Base-by-base conservation (phyloP, 768 basidiomycete species). In the Myochromella boudieri region DNA sequence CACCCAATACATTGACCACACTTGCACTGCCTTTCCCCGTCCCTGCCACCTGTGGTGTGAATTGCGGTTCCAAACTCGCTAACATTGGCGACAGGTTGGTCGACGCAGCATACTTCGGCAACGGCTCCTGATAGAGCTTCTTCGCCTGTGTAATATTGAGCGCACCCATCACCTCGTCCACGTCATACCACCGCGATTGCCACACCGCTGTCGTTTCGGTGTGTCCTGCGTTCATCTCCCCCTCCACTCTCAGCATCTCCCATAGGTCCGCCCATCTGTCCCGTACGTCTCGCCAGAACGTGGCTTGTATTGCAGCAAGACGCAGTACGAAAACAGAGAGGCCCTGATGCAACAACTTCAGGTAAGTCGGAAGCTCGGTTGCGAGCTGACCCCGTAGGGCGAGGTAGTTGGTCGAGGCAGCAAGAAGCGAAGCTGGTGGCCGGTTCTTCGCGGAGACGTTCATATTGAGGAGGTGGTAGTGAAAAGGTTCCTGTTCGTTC, bases 231-330 rank as follows among this genome's bases (percentile, higher is more conserved):
- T 84, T 84, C 68, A 77, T 63, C 67, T 86, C 84, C 1, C 82
- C 84, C 15, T 87, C 86, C 3, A 85, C 81, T 8, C 77, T 69
- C n/a, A 87, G 65, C 60, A 85, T 87, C 49, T 91, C 86, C 90
- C 90, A 92, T n/a, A 92, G 66, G n/a, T 82, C 83, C 1, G 72
- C 76, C 90, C 90, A 92, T 22, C 76, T 69, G 40, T 80, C 79
- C 33, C 77, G 71, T 5, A 87, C 75, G 29, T 78, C 77, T 12
- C 62, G 49, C 69, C 80, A 91, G 57, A 85, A 87, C 18, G 65
- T 62, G 1, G 70, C 70, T 59, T 91, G 89, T 47, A 80, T 73
- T 4, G 66, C 63, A 0, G 77, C 77, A 21, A 91, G 67, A 20
- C 78, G 70, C 3, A 69, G 55, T 0, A 88, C 71, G 42, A 76